Evolutionary conservation across 176 grass and related monocot species (phyloP).

Genomic region (Eleusine indica): DNA sequence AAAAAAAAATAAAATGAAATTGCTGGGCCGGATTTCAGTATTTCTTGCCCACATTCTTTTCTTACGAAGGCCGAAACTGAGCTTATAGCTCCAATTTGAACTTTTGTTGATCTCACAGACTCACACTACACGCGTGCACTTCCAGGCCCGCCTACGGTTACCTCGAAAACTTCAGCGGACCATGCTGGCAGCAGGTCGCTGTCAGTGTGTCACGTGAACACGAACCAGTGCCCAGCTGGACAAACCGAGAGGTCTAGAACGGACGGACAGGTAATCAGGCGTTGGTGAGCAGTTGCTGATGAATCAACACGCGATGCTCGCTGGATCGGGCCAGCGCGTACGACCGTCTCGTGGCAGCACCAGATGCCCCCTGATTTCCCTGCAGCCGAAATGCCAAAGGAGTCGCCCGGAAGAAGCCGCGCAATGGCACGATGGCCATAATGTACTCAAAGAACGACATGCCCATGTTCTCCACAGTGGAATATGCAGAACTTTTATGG

Average conservation of each 20-base stretch:
- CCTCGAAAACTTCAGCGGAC: not conserved
- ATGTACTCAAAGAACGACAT: not conserved
- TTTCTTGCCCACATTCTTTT: not conserved
- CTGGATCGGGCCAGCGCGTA: not conserved
- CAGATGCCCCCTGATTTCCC: not conserved
- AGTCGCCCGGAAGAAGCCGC: not conserved
- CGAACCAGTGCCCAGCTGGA: not conserved
- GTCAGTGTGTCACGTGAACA: not conserved
- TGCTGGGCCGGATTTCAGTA: not conserved
- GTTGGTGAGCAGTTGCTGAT: not conserved
- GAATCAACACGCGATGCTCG: not conserved
- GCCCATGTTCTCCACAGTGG: not conserved
- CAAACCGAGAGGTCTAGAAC: conserved; percentile 26
- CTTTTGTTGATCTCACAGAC: not conserved
- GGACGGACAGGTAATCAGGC: not conserved
- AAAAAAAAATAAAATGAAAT: not conserved
- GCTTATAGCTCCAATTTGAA: not conserved
- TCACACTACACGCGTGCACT: not conserved
- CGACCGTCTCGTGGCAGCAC: not conserved
- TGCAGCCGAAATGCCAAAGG: not conserved
- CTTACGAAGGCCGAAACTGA: not conserved
- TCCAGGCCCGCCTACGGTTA: not conserved
- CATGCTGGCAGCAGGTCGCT: not conserved
- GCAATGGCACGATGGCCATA: not conserved
- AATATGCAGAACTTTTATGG: not conserved